Evolutionary conservation across 1,284 basidiomycete species (phyloP).

Genomic region (Leccinum huronense): DNA sequence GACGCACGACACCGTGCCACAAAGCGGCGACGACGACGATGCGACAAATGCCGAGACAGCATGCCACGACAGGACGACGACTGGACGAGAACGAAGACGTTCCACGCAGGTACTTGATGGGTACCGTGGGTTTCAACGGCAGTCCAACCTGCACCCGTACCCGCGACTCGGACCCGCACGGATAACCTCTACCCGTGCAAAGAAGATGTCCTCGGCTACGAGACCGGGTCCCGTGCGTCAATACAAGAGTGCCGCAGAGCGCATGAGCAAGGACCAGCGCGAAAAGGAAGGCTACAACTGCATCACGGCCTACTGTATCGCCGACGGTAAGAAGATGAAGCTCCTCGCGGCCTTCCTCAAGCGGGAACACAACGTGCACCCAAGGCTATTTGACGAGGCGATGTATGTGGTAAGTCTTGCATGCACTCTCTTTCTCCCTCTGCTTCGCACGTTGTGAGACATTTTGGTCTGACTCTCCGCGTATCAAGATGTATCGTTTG

Average conservation of each 20-base stretch:
- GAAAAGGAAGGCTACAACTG: slow-evolving; percentile 73
- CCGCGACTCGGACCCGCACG: too few species aligned
- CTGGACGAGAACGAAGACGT: too few species aligned
- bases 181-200: too few species aligned
- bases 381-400: slow-evolving; percentile 91
- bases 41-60: too few species aligned
- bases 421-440: background rate
- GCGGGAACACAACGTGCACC: slow-evolving; percentile 89
- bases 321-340: slow-evolving; percentile 81
- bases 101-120: too few species aligned
- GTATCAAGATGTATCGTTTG: slow-evolving; percentile 79
- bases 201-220: slow-evolving; percentile 55
- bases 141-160: too few species aligned
- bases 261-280: slow-evolving; percentile 76
- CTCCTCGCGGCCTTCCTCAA: slow-evolving; percentile 81
- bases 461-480: slow-evolving; percentile 6
- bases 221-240: slow-evolving; percentile 62
- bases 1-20: too few species aligned
- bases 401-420: slow-evolving; percentile 74
- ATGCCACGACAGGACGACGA: too few species aligned
- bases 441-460: background rate
- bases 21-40: too few species aligned
- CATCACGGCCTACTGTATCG: slow-evolving; percentile 86
- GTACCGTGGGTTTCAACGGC: too few species aligned
- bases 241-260: slow-evolving; percentile 76